Evolutionary conservation across 2,329 filamentous ascomycete genomes (phyloP), one percentile per base, ranked within the genome.

Genomic region (Fusarium hostae): DNA sequence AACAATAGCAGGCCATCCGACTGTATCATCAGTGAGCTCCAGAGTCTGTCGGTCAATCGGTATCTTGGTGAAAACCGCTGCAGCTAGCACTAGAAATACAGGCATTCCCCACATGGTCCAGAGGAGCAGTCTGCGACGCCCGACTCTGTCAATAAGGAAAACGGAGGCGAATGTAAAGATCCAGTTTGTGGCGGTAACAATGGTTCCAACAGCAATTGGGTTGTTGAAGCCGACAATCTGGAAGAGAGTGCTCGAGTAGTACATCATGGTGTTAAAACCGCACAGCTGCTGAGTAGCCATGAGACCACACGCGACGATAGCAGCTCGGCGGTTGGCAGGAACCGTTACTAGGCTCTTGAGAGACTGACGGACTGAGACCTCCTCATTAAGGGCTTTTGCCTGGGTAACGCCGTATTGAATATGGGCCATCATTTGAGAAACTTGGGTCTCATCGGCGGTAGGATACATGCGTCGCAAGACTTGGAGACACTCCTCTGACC

Each of bases 211-310:
- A 3, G 83, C 84, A 0, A 82, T 81, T 2, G 85, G 82, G 51
- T 86, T 84, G 30, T 79, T 73, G 72, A 87, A 86, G 2, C 85
- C 84, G 16, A 86, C 84, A 7, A 86, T 81, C 1, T 79, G 74
- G 68, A 88, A 87, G 0, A 87, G 76, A 0, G 82, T 83, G 0
- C 84, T 84, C 0, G 82, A 84, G 75, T 86, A 87, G 75, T 86
- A 86, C 62, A 82, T 79, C 40, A 87, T 78, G 2, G 85, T 84
- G 66, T 87, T 88, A 73, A 88, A 86, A 0, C 85, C 85, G 5
- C 82, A 79, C 30, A 87, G 84, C 77, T 87, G 85, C 22, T 56
- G 40, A 3, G 40, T 56, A 26, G 40, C 52, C 40, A 56, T 56
- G 8, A 57, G 54, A 18, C 40, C 54, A 15, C 54, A 57, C 2